Conservation (phyloP, 1,139 yeast species). For the Yamadazyma friedrichii region DNA sequence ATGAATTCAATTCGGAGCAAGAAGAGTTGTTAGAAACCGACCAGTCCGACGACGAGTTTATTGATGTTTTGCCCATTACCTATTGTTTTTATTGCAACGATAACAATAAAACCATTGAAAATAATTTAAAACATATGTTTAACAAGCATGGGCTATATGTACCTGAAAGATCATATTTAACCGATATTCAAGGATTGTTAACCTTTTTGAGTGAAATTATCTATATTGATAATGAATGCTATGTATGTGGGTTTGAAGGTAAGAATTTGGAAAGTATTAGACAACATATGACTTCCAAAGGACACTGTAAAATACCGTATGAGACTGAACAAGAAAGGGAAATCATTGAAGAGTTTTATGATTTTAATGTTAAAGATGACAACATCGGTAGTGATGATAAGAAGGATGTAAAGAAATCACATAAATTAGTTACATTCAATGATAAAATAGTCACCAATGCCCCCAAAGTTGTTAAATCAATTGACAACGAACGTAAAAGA, state of each 20-base stretch:
- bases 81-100: slow-evolving; percentile 44
- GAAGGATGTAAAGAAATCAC: slow-evolving; percentile 16
- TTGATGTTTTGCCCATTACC: slow-evolving; percentile 30
- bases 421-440: slow-evolving; percentile 8
- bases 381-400: slow-evolving; percentile 10
- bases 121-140: slow-evolving; percentile 49
- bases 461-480: slow-evolving; percentile 5
- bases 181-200: slow-evolving; percentile 45
- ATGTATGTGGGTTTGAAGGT: slow-evolving; percentile 54
- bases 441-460: not conserved
- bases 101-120: slow-evolving; percentile 38
- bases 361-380: slow-evolving; percentile 24
- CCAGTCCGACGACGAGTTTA: slow-evolving; percentile 19
- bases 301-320: slow-evolving; percentile 55
- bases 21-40: slow-evolving; percentile 25
- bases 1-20: slow-evolving; percentile 19
- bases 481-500: slow-evolving; percentile 33
- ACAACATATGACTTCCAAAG: slow-evolving; percentile 51
- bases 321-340: slow-evolving; percentile 46
- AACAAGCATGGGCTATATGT: slow-evolving; percentile 49
- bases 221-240: slow-evolving; percentile 46
- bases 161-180: slow-evolving; percentile 45
- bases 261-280: slow-evolving; percentile 48
- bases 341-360: slow-evolving; percentile 41
- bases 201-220: slow-evolving; percentile 43